Conservation (phyloP, 2,329 filamentous ascomycete genomes). For the Alternaria gansuensis region DNA sequence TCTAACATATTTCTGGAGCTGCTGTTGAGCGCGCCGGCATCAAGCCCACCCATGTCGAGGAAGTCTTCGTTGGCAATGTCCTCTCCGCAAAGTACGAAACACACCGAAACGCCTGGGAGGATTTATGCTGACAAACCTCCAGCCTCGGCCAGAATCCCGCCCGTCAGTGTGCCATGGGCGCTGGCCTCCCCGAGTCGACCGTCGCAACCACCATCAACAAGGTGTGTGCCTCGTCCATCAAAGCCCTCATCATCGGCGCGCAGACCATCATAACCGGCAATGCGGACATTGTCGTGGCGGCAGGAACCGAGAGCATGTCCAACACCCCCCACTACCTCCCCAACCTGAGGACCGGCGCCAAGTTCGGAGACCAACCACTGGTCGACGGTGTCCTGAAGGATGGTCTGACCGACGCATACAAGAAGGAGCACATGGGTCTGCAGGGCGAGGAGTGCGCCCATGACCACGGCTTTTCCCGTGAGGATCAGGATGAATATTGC, state of each 20-base stretch:
- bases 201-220: conserved; percentile 97
- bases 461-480: conserved; percentile 81
- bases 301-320: conserved; percentile 98
- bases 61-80: conserved; percentile 98
- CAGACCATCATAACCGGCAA: conserved; percentile 98
- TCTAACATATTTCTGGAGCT: conserved; percentile 54
- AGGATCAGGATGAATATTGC: conserved; percentile 93
- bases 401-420: conserved; percentile 92
- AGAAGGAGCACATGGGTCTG: conserved; percentile 96
- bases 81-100: conserved; percentile 84
- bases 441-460: conserved; percentile 89
- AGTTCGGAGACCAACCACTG: conserved; percentile 90
- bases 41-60: conserved; percentile 88
- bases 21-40: conserved; percentile 88
- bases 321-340: conserved; percentile 96
- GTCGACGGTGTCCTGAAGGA: conserved; percentile 94
- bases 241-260: conserved; percentile 91
- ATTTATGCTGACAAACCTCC: conserved; percentile 22
- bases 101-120: background rate
- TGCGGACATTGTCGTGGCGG: conserved; percentile 90
- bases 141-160: conserved; percentile 97
- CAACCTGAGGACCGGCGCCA: conserved; percentile 83
- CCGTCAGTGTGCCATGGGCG: conserved; percentile 89
- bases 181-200: conserved; percentile 80
- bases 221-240: conserved; percentile 94